Evolutionary conservation across 2,329 filamentous ascomycete genomes (phyloP).

Genomic region (Cercospora zeae-maydis): DNA sequence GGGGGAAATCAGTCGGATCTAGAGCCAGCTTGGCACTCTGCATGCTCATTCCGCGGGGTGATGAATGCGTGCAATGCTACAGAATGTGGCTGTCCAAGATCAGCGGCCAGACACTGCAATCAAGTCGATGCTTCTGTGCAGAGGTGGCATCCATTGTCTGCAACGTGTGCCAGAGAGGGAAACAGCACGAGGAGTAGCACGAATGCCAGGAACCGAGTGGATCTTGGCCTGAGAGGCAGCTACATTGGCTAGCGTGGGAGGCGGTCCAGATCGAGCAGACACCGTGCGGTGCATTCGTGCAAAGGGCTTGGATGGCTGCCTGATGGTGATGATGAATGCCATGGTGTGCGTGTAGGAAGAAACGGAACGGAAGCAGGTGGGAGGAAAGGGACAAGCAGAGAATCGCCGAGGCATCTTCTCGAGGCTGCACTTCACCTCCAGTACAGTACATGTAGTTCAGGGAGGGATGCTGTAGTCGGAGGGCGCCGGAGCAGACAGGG

Average conservation of each 20-base stretch:
- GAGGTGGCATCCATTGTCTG: not conserved
- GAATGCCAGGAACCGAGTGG: not conserved
- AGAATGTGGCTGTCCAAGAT: not conserved
- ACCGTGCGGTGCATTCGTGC: not conserved
- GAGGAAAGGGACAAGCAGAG: not conserved
- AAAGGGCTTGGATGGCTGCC: not conserved
- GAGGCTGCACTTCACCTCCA: not conserved
- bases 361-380: not conserved
- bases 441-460: too few relatives aligned
- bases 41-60: not conserved
- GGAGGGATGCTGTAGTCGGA: not conserved
- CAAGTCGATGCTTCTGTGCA: not conserved
- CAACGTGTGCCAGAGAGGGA: not conserved
- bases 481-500: not conserved
- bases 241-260: not conserved
- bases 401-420: not conserved
- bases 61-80: not conserved
- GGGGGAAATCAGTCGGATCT: not conserved
- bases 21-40: not conserved
- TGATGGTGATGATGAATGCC: not conserved
- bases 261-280: not conserved
- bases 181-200: too few relatives aligned
- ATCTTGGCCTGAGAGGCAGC: not conserved
- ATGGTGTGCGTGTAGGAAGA: not conserved
- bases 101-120: not conserved